These are phyloP conservation scores for Hymenoscyphus salicellus DNA, from an alignment of 2,329 filamentous ascomycete species.

Conservation along the genomic window DNA sequence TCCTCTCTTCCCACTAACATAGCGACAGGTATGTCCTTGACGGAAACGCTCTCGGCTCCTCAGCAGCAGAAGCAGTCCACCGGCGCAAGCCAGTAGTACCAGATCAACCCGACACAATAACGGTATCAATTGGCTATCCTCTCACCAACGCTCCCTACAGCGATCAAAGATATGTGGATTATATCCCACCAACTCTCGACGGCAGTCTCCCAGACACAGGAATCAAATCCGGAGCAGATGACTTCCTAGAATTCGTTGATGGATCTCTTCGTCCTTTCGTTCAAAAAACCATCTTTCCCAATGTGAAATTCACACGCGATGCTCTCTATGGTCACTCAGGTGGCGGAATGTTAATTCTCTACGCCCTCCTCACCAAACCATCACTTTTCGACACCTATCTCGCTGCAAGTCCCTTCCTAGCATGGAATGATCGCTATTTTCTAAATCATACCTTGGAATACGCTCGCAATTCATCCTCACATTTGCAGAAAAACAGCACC, in stretches of 20 bases:
- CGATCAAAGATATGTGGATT: not conserved
- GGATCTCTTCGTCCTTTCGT: not conserved
- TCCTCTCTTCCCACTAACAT: not conserved
- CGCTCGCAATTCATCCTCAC: not conserved
- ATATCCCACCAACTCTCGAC: not conserved
- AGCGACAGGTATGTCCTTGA: slow-evolving; percentile 3
- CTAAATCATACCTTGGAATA: not conserved
- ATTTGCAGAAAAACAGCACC: not conserved
- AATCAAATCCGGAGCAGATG: not conserved
- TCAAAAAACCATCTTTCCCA: not conserved
- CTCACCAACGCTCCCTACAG: not conserved
- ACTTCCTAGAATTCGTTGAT: not conserved
- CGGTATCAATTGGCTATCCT: slow-evolving; percentile 1
- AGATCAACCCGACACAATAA: not conserved
- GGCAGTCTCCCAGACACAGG: not conserved
- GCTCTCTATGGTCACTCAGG: slow-evolving; percentile 1
- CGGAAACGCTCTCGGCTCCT: not conserved
- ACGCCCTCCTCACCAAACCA: not conserved
- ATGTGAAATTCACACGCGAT: not conserved
- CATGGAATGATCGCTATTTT: slow-evolving; percentile 1
- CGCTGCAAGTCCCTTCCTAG: not conserved
- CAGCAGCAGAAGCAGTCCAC: not conserved
- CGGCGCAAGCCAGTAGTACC: not conserved
- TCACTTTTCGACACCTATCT: slow-evolving; percentile 4
- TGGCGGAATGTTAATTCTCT: not conserved